Base-by-base conservation (phyloP, 306 rosid genomes). In the Lathyrus sativus region DNA sequence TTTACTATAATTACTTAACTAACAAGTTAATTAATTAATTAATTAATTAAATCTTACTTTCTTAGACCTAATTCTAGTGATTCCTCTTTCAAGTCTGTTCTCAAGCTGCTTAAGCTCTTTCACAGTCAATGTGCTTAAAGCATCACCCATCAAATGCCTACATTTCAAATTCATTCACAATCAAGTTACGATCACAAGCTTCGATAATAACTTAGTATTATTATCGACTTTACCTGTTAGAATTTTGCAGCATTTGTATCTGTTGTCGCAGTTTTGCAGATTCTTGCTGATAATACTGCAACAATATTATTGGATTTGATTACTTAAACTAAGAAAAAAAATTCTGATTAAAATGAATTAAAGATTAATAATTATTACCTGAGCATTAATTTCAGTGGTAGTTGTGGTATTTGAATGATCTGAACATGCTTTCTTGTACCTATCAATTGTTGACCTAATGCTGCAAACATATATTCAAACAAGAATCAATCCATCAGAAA, bases 131-230 rank as follows among this genome's bases (percentile, higher is more conserved):
- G 91, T 76, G 85, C 91, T 84, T 80, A 90, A 72, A 53, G 91
- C 84, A 76, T 90, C 98, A 14, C 98, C 98, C 93, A 88, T 85
- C 74, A 92, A 78, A 78, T 88, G 88, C 87, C 98, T 92, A 70
- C 67, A 78, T 28, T 56, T 56, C 2, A 56, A 24, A 50, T 4
- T 18, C 56, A 50, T 26, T 6, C 15, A 5, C 7, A 14, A 35
- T 35, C 9, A 35, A 35, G 39, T 35, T 35, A 31, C 8, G 26
- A 8, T 35, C 9, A 2, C 2, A 6, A 35, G 7, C 9, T 35
- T 35, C 9, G 9, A 35, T 33, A 2, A 24, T 24, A 33, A n/a
- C n/a, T n/a, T n/a, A n/a, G n/a, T n/a, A n/a, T n/a, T n/a, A n/a
- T n/a, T n/a, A n/a, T n/a, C n/a, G n/a, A n/a, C n/a, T n/a, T n/a